Percentiles rank a stretch among this genome's conserved stretches.
Evolutionary conservation across 1,284 basidiomycete species (phyloP).

Genomic region (Ceratobasidium sp.): DNA sequence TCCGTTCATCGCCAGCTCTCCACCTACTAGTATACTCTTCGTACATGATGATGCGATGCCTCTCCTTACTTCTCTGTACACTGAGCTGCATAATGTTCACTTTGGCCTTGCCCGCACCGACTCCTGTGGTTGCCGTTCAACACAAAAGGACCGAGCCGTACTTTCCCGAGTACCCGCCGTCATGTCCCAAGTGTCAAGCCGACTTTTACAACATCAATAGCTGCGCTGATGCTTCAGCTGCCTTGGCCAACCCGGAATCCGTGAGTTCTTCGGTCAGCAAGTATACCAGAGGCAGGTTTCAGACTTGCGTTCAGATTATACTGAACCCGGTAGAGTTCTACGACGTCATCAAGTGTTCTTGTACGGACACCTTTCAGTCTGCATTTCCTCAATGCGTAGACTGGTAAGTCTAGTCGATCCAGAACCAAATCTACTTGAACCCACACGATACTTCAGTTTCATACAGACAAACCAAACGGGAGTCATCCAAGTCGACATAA

Average conservation of each 20-base stretch:
- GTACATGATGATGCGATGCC: background rate
- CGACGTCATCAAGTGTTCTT: slow-evolving; percentile 69
- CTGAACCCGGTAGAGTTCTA: slow-evolving; percentile 68
- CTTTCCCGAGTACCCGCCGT: slow-evolving; percentile 60
- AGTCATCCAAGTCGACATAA: slow-evolving; percentile 50
- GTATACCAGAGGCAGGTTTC: background rate
- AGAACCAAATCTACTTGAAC: background rate
- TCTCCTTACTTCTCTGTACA: background rate
- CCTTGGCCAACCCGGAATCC: slow-evolving; percentile 63
- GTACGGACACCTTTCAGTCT: slow-evolving; percentile 68
- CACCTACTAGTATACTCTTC: background rate
- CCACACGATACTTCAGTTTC: slow-evolving; percentile 54
- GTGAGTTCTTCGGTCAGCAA: slow-evolving; percentile 49
- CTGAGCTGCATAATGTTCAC: background rate
- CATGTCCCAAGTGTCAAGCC: slow-evolving; percentile 61
- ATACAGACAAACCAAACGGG: slow-evolving; percentile 63
- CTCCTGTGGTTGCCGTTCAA: background rate
- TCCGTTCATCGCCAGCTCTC: background rate
- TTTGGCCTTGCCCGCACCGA: slow-evolving; percentile 6
- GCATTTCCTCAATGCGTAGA: slow-evolving; percentile 73
- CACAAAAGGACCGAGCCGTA: slow-evolving; percentile 48
- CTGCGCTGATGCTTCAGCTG: slow-evolving; percentile 63
- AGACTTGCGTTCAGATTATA: slow-evolving; percentile 58
- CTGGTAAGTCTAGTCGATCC: slow-evolving; percentile 54
- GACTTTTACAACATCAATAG: slow-evolving; percentile 61